Evolutionary conservation across 768 basidiomycete species (phyloP).

Genomic region (Boletus vermiculosoides): DNA sequence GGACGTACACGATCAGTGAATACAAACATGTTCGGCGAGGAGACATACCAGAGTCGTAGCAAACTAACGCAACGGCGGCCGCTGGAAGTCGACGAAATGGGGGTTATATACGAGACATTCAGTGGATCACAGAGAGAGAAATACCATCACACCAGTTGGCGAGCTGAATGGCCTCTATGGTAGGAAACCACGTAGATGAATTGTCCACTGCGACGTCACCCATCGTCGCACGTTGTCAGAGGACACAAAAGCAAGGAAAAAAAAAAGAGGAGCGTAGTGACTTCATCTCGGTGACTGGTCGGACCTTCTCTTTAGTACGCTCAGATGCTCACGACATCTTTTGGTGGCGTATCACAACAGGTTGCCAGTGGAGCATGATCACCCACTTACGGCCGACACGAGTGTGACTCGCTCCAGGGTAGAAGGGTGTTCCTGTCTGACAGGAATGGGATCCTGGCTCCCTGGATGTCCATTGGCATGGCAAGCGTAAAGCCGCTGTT

Average conservation of each 20-base stretch:
- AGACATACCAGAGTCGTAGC: conserved; percentile 15
- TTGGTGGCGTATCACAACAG: background rate
- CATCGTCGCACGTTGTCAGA: conserved; percentile 5
- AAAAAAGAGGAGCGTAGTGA: background rate
- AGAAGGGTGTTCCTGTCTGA: background rate
- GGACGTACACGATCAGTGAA: background rate
- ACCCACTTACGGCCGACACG: background rate
- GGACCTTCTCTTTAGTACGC: background rate
- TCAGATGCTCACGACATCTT: background rate
- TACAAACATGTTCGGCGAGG: no score
- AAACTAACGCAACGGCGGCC: conserved; percentile 17
- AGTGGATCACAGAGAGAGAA: background rate
- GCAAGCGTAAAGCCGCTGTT: background rate
- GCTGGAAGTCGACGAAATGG: background rate
- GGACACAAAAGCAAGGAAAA: background rate
- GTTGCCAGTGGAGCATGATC: background rate
- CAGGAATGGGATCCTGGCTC: no score
- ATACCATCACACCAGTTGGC: conserved; percentile 17
- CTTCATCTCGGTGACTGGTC: background rate
- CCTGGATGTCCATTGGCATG: background rate
- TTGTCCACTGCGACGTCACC: conserved; percentile 12
- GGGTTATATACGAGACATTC: background rate
- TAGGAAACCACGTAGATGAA: conserved; percentile 7
- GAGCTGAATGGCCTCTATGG: conserved; percentile 13
- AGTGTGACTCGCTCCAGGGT: background rate